Conservation (phyloP, 352 stramenopile genomes). For the Globisporangium yorkense region DNA sequence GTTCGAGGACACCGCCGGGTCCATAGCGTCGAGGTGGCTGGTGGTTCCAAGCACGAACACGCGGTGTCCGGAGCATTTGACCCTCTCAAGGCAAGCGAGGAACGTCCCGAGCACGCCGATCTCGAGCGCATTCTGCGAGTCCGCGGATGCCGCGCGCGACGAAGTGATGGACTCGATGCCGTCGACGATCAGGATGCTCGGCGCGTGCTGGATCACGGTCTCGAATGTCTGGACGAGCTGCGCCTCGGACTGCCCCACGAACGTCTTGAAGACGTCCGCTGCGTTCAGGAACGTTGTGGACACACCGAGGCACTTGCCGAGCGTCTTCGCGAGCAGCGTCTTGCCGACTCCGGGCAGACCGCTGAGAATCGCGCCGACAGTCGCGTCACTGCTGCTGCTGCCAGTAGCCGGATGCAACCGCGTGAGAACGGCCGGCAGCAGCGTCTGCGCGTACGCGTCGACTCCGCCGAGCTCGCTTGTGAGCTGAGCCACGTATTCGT, state of each 20-base stretch:
- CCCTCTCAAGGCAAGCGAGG: slow-evolving; percentile 79
- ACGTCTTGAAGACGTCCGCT: slow-evolving; percentile 93
- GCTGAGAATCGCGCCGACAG: slow-evolving; percentile 57
- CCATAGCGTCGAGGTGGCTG: slow-evolving; percentile 74
- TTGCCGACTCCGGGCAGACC: slow-evolving; percentile 74
- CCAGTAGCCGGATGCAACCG: slow-evolving; percentile 13
- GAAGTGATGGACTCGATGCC: slow-evolving; percentile 88
- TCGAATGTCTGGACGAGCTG: slow-evolving; percentile 63
- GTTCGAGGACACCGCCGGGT: slow-evolving; percentile 91
- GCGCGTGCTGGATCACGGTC: slow-evolving; percentile 29
- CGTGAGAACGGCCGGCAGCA: slow-evolving; percentile 35
- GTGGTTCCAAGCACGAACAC: slow-evolving; percentile 79
- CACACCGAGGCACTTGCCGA: slow-evolving; percentile 36
- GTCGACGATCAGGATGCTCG: slow-evolving; percentile 83
- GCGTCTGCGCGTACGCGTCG: slow-evolving; percentile 21
- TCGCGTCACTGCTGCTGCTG: slow-evolving; percentile 6
- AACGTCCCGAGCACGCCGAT: slow-evolving; percentile 80
- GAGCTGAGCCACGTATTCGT: slow-evolving; percentile 26
- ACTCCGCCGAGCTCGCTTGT: slow-evolving; percentile 32
- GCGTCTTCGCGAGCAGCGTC: slow-evolving; percentile 38
- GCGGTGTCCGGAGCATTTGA: slow-evolving; percentile 26
- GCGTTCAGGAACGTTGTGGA: slow-evolving; percentile 57
- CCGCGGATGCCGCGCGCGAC: slow-evolving; percentile 43
- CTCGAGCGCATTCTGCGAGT: slow-evolving; percentile 60
- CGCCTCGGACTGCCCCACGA: slow-evolving; percentile 87